Evolutionary conservation across 2,329 filamentous ascomycete species (phyloP).

Genomic region (Verticillium nonalfalfae): DNA sequence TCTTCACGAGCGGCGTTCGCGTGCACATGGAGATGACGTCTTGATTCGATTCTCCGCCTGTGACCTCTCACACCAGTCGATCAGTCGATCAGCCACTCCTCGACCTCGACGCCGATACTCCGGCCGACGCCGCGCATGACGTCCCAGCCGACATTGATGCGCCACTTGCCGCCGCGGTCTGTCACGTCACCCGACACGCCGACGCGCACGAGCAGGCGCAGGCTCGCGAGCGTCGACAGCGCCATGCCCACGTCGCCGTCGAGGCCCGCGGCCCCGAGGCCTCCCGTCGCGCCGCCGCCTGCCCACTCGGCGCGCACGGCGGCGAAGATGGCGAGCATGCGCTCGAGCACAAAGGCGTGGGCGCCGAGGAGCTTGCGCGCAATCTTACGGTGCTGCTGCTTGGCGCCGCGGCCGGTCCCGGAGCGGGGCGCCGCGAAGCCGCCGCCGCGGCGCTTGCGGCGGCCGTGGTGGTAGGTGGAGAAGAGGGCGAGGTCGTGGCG

Average conservation of each 20-base stretch:
- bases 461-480: conserved; percentile 59
- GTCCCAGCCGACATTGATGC: conserved; percentile 75
- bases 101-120: conserved; percentile 70
- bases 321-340: conserved; percentile 71
- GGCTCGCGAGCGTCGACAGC: conserved; percentile 65
- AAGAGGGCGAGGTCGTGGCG: conserved; percentile 71
- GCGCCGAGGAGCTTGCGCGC: conserved; percentile 71
- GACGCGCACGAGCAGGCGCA: conserved; percentile 63
- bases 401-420: conserved; percentile 17
- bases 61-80: too few relatives aligned
- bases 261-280: conserved; percentile 27
- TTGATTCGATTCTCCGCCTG: too few relatives aligned
- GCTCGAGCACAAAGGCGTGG: conserved; percentile 70
- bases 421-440: conserved; percentile 30
- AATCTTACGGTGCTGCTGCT: conserved; percentile 60
- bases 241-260: conserved; percentile 56
- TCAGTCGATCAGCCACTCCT: conserved; percentile 68
- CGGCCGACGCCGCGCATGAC: conserved; percentile 63
- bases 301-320: conserved; percentile 55
- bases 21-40: too few relatives aligned
- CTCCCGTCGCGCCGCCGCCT: conserved; percentile 17
- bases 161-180: conserved; percentile 67
- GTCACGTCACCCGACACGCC: conserved; percentile 56
- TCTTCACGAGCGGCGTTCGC: background rate
- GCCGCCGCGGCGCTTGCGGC: conserved; percentile 43